These are phyloP conservation scores for Heteromeles arbutifolia DNA, from an alignment of 306 rosid species.

Conservation along the genomic window DNA sequence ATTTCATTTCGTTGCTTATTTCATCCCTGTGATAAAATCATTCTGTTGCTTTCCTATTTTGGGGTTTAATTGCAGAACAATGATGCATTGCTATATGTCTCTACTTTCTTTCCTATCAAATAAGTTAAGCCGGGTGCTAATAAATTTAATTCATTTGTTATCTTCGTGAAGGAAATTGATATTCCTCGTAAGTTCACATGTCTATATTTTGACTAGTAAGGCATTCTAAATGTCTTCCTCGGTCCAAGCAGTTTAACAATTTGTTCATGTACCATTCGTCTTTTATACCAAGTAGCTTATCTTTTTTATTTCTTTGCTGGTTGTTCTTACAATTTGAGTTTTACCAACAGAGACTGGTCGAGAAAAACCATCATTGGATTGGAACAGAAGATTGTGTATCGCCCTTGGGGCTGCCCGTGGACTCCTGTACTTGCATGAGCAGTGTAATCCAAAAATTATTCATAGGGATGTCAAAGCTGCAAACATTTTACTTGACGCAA, in stretches of 20 bases:
- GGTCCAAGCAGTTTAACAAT: too few species aligned
- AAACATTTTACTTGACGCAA: conserved; percentile 79
- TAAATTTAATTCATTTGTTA: neutral
- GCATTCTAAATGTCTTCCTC: neutral
- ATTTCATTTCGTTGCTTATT: neutral
- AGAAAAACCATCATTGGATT: conserved; percentile 78
- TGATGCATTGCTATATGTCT: neutral
- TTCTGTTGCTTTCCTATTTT: neutral
- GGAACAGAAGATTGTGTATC: conserved; percentile 69
- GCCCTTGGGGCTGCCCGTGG: conserved; percentile 91
- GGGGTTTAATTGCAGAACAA: neutral
- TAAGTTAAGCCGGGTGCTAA: too few species aligned
- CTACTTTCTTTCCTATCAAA: neutral
- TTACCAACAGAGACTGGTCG: conserved; percentile 46
- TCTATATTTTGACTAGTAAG: neutral
- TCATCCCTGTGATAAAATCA: neutral
- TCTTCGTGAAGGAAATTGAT: neutral
- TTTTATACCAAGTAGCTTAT: neutral
- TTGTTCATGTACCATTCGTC: neutral
- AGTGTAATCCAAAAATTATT: conserved; percentile 84
- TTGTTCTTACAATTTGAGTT: neutral
- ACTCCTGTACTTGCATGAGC: conserved; percentile 87
- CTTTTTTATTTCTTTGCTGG: conserved; percentile 4
- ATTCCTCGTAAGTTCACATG: neutral
- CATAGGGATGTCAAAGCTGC: conserved; percentile 99